Evolutionary conservation across 2,329 filamentous ascomycete species (phyloP).

Genomic region (Trichoderma semiorbis): DNA sequence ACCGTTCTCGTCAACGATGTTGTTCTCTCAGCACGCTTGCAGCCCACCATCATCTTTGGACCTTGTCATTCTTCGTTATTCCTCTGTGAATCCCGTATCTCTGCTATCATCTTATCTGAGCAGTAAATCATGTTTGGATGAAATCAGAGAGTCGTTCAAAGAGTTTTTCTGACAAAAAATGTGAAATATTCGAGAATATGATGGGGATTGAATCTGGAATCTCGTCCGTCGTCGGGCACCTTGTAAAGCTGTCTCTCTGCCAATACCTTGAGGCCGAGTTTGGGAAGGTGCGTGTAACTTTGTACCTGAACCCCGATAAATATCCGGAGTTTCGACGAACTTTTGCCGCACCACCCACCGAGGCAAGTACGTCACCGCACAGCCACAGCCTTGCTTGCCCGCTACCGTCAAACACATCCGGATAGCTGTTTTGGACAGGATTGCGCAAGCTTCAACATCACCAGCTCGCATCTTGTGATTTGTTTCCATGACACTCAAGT

Average conservation of each 20-base stretch:
- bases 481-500: not conserved
- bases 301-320: not conserved
- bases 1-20: not conserved
- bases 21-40: not conserved
- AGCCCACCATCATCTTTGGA: not conserved
- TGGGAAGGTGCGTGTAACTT: not conserved
- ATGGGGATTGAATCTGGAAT: not conserved
- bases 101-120: not conserved
- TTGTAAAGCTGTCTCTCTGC: not conserved
- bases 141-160: not conserved
- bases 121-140: not conserved
- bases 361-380: slow-evolving; percentile 11
- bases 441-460: slow-evolving; percentile 11
- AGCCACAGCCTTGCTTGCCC: slow-evolving; percentile 3
- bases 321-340: not conserved
- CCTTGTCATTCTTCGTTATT: not conserved
- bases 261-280: not conserved
- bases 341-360: not conserved
- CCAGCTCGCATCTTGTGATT: not conserved
- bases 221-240: not conserved
- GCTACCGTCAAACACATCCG: not conserved
- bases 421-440: not conserved
- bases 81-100: not conserved
- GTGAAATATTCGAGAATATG: not conserved
- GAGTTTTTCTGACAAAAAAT: not conserved